Base-by-base conservation (phyloP, 768 basidiomycete genomes). In the Boletus vermiculosoides region DNA sequence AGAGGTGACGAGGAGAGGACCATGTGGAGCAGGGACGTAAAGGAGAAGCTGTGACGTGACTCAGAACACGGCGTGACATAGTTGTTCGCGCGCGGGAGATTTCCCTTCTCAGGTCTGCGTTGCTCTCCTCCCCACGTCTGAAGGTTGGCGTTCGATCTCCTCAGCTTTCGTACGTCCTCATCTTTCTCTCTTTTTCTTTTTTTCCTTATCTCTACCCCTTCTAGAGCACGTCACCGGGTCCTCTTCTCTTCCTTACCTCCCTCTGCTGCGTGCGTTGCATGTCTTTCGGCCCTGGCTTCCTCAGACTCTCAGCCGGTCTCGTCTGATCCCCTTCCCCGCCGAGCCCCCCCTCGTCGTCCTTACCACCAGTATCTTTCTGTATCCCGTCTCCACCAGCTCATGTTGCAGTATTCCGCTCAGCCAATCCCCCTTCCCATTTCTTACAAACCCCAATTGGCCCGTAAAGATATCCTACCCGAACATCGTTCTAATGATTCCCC, bases 381-480 rank as follows among this genome's bases (percentile, higher is more conserved):
- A 40, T 69, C 66, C 55, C 63, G 49, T 41, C 63, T 68, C 12
- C 66, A 60, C 61, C 60, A 69, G 61, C 78, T 71, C 73, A 86
- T 86, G 84, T 82, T 85, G 80, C 83, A 84, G 75, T 82, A 81
- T 9, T 72, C 71, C 22, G 72, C 72, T 3, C 71, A 72, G 51
- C 71, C 71, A 33, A 71, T 71, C 12, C 58, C 71, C 45, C 70
- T 73, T 20, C 67, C 71, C 60, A 63, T 73, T 45, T 30, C 72
- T 20, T 73, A 71, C 61, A 71, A 61, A 45, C 41, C 65, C 20
- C 66, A 68, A 18, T 23, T 62, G 1, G 49, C 63, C 40, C 69
- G 71, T 61, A 71, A 68, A 71, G 70, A 71, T 66, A 73, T 72
- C 60, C 39, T 66, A 69, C 60, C 58, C 20, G 67, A 68, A 18